Conservation (phyloP, 106 monocot genomes). For the Vanilla planifolia region DNA sequence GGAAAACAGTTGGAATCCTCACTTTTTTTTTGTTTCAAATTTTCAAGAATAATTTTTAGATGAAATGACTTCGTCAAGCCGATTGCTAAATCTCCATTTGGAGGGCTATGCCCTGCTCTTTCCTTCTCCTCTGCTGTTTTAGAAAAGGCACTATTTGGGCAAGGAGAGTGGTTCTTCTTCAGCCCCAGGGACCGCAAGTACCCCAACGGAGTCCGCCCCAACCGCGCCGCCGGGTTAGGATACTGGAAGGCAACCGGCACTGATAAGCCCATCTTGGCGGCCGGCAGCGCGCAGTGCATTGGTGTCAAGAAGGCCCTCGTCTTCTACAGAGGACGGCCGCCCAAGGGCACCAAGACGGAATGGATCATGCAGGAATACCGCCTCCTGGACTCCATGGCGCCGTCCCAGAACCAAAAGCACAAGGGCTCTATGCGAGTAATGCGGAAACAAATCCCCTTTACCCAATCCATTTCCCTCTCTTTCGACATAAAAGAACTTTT, state of each 20-base stretch:
- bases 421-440: conserved; percentile 18
- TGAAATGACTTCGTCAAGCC: too few species aligned
- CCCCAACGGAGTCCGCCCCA: too few species aligned
- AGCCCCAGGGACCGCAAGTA: too few species aligned
- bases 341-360: conserved; percentile 41
- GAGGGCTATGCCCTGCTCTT: neutral
- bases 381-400: conserved; percentile 12
- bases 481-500: neutral
- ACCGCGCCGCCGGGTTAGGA: too few species aligned
- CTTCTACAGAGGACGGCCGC: conserved; percentile 29
- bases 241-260: too few species aligned
- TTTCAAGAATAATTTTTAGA: too few species aligned
- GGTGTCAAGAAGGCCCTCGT: too few species aligned
- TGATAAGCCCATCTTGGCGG: conserved; percentile 21
- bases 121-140: neutral
- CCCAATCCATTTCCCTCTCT: neutral
- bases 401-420: neutral
- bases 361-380: conserved; percentile 78
- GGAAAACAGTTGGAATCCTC: too few species aligned
- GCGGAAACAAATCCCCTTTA: neutral
- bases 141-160: conserved; percentile 34
- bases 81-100: too few species aligned
- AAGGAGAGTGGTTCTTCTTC: conserved; percentile 39
- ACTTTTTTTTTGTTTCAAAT: too few species aligned
- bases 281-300: conserved; percentile 17